These are phyloP conservation scores for Neurospora africana DNA, from an alignment of 495 filamentous ascomycete species.

Conservation along the genomic window DNA sequence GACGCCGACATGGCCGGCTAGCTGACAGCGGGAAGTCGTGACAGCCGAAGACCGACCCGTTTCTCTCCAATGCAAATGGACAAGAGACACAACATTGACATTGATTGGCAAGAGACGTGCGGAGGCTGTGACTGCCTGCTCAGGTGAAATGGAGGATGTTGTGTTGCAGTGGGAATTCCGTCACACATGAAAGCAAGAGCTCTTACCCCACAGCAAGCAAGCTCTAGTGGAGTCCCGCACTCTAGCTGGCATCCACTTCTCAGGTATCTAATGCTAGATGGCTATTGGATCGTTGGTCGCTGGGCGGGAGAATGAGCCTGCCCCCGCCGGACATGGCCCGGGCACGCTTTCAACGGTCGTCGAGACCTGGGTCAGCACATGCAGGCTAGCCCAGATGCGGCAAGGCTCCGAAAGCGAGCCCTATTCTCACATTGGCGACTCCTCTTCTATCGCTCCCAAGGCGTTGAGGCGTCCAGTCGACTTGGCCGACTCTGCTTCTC, in stretches of 20 bases:
- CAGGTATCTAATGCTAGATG: not conserved
- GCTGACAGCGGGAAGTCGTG: slow-evolving; percentile 3
- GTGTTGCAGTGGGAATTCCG: slow-evolving; percentile 1
- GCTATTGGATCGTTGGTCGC: not conserved
- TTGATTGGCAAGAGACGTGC: not conserved
- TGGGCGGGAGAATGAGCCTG: not conserved
- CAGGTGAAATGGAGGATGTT: not conserved
- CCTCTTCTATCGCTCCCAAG: slow-evolving; percentile 5
- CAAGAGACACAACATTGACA: not conserved
- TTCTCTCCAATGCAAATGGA: slow-evolving; percentile 20
- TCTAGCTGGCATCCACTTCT: not conserved
- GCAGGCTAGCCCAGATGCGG: slow-evolving; percentile 12
- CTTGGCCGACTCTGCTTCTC: not conserved
- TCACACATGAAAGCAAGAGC: slow-evolving; percentile 5
- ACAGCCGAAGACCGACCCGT: slow-evolving; percentile 10
- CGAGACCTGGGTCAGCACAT: slow-evolving; percentile 6
- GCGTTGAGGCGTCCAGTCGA: slow-evolving; percentile 17
- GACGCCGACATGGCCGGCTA: not conserved
- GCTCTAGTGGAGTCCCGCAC: not conserved
- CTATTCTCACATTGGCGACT: not conserved
- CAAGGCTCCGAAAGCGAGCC: slow-evolving; percentile 16
- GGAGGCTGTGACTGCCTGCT: not conserved
- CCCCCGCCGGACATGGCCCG: not conserved
- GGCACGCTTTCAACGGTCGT: slow-evolving; percentile 17
- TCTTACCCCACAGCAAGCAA: not conserved